phyloP scores from a whole-genome alignment of 257 asterid genomes.

The Fraxinus americana region DNA sequence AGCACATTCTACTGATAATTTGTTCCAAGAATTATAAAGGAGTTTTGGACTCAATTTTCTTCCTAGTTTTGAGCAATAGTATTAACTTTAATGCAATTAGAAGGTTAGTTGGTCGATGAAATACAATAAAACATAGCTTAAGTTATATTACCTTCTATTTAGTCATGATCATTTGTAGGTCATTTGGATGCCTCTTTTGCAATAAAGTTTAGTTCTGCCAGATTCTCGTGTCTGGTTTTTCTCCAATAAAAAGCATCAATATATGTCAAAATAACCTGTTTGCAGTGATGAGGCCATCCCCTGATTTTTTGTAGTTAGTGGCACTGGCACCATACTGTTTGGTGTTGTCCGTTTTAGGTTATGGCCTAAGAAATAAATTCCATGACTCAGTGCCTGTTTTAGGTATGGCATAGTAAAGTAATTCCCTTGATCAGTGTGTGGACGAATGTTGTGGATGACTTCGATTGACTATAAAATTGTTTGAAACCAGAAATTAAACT shows the following conservation, averaged over 20 bases:
- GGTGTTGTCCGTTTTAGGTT: conserved; percentile 5
- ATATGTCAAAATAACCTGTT: background rate
- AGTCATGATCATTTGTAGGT: background rate
- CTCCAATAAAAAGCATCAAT: background rate
- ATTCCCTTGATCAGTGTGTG: conserved; percentile 6
- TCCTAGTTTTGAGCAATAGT: background rate
- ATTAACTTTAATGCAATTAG: background rate
- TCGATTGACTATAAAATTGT: background rate
- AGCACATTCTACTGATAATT: background rate
- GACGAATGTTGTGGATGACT: background rate
- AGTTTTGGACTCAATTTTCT: background rate
- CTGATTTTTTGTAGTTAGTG: conserved; percentile 7
- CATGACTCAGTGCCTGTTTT: background rate
- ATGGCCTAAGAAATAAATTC: background rate
- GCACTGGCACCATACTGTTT: conserved; percentile 6
- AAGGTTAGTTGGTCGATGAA: conserved; percentile 19
- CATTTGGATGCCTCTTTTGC: conserved; percentile 5
- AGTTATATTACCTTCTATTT: background rate
- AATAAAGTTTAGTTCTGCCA: background rate
- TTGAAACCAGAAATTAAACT: background rate
- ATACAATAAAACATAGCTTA: background rate
- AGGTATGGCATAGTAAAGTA: background rate
- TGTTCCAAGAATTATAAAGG: background rate
- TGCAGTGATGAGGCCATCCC: background rate
- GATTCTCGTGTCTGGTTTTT: background rate